Percentiles rank a stretch among this genome's conserved stretches.
Evolutionary conservation across 139 green algal species (phyloP).

Genomic region (Trebouxia sp.): DNA sequence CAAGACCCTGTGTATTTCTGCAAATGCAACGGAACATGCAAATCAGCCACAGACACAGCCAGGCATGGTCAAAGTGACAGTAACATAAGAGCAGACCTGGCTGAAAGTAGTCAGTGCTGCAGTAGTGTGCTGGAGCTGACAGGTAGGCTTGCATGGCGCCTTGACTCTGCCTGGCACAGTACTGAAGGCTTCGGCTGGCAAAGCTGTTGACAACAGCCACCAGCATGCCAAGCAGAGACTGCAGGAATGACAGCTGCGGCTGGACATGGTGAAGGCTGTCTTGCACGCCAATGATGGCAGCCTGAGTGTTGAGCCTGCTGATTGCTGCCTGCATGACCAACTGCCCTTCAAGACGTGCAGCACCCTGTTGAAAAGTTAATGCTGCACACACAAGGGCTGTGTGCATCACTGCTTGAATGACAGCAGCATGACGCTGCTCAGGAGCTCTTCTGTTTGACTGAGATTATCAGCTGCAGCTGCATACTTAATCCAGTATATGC

Average conservation of each 20-base stretch:
- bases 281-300: slow-evolving; percentile 10
- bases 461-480: too few species aligned
- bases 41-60: too few species aligned
- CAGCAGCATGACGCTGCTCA: too few species aligned
- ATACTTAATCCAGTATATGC: too few species aligned
- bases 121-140: not conserved
- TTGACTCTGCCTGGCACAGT: not conserved
- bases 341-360: too few species aligned
- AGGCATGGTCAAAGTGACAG: too few species aligned
- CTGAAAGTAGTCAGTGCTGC: not conserved
- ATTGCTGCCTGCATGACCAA: slow-evolving; percentile 19
- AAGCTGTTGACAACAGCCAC: slow-evolving; percentile 26
- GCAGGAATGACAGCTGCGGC: slow-evolving; percentile 1
- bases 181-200: slow-evolving; percentile 4
- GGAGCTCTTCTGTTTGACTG: too few species aligned
- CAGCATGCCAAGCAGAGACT: not conserved
- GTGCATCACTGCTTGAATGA: too few species aligned
- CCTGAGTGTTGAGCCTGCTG: slow-evolving; percentile 12
- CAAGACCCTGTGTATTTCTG: too few species aligned
- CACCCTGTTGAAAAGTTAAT: too few species aligned
- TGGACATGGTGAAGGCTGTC: slow-evolving; percentile 1
- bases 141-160: slow-evolving; percentile 8
- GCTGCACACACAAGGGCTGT: too few species aligned
- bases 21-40: too few species aligned
- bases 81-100: slow-evolving; percentile 19